Conservation (phyloP, 352 stramenopile species). For the Pythium brachiatum region DNA sequence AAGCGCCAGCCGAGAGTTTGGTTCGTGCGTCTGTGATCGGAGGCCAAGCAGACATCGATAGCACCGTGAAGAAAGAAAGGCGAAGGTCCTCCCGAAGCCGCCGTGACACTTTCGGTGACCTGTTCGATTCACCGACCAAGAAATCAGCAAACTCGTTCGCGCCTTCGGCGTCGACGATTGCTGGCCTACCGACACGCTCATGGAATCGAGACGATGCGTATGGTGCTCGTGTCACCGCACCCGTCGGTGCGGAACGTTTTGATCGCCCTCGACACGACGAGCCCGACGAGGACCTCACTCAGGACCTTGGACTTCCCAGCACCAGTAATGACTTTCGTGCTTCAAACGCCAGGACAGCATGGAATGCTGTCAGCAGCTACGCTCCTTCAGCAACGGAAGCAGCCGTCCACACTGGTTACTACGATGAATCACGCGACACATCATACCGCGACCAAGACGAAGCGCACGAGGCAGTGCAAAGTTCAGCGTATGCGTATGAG, state of each 20-base stretch:
- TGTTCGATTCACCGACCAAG: constrained; percentile 66
- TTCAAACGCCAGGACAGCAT: constrained; percentile 3
- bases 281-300: constrained; percentile 22
- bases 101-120: constrained; percentile 69
- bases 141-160: not conserved
- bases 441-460: not conserved
- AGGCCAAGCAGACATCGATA: not conserved
- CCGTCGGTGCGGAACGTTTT: constrained; percentile 51
- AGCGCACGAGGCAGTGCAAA: not conserved
- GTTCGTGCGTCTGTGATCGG: constrained; percentile 10
- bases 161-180: not conserved
- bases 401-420: not conserved
- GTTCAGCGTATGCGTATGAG: not conserved
- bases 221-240: not conserved
- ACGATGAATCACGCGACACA: not conserved
- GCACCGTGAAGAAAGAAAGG: not conserved
- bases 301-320: constrained; percentile 1
- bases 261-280: constrained; percentile 39
- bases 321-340: not conserved
- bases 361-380: constrained; percentile 18
- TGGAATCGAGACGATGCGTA: constrained; percentile 3
- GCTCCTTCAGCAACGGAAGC: not conserved
- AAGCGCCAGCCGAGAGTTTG: constrained; percentile 7
- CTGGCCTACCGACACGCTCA: constrained; percentile 6
- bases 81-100: constrained; percentile 28